Conservation (phyloP, 2,329 filamentous ascomycete species). For the Leptographium procerum region DNA sequence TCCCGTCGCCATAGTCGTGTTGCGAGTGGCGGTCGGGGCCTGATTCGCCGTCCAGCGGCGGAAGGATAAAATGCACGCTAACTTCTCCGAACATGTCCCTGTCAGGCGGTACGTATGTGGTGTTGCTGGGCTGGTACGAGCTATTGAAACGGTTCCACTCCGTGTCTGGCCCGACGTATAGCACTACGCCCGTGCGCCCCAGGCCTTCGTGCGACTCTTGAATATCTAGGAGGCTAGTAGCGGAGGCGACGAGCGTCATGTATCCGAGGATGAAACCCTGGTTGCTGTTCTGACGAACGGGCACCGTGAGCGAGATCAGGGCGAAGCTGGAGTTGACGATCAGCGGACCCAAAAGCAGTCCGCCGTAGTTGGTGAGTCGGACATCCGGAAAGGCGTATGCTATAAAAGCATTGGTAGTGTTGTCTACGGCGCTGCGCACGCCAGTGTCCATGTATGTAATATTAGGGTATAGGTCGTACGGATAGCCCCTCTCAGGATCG, state of each 20-base stretch:
- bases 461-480: conserved; percentile 64
- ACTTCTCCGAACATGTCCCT: conserved; percentile 27
- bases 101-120: conserved; percentile 27
- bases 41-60: conserved; percentile 29
- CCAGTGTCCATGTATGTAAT: conserved; percentile 50
- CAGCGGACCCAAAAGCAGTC: conserved; percentile 67
- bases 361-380: conserved; percentile 36
- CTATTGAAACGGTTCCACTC: conserved; percentile 52
- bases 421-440: conserved; percentile 27
- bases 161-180: conserved; percentile 58
- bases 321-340: conserved; percentile 62
- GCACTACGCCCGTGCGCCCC: conserved; percentile 54
- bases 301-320: conserved; percentile 69
- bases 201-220: conserved; percentile 57
- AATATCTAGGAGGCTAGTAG: conserved; percentile 50
- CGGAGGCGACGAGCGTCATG: conserved; percentile 68
- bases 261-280: conserved; percentile 62
- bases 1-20: conserved; percentile 30
- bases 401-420: conserved; percentile 28
- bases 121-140: conserved; percentile 32
- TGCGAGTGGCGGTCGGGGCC: conserved; percentile 35
- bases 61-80: conserved; percentile 48
- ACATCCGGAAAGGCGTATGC: conserved; percentile 40
- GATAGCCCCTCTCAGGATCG: conserved; percentile 54
- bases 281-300: conserved; percentile 57